A percentile compares a stretch with the other conserved stretches of the same genome.
Conservation (phyloP, 2,329 filamentous ascomycete species). For the Pseudocercospora eumusae region DNA sequence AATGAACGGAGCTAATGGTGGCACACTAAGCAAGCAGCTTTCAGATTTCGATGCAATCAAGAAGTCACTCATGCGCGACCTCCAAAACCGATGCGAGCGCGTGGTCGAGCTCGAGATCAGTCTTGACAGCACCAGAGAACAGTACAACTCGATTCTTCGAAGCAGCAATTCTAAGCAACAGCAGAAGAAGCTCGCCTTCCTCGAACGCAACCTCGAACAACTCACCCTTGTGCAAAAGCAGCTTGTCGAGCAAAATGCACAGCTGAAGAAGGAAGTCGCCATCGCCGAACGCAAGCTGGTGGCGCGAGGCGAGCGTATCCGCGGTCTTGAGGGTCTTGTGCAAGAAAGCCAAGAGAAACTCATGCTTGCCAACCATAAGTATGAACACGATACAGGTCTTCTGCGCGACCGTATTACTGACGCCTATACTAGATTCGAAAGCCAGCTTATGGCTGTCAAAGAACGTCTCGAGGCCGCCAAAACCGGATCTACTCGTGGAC, state of each 20-base stretch:
- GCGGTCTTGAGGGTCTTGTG: slow-evolving; percentile 85
- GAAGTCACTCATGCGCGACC: slow-evolving; percentile 97
- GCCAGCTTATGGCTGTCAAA: slow-evolving; percentile 94
- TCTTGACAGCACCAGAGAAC: slow-evolving; percentile 93
- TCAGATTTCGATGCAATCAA: slow-evolving; percentile 99
- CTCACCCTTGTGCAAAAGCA: slow-evolving; percentile 96
- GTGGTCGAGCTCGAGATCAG: slow-evolving; percentile 97
- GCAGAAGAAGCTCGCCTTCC: slow-evolving; percentile 99
- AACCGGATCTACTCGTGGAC: slow-evolving; percentile 80
- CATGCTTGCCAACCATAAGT: slow-evolving; percentile 96
- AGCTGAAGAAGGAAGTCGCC: slow-evolving; percentile 97
- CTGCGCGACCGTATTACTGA: slow-evolving; percentile 17
- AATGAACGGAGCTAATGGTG: slow-evolving; percentile 62
- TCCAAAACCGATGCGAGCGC: slow-evolving; percentile 96
- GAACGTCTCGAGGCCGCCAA: slow-evolving; percentile 96
- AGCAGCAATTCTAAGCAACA: slow-evolving; percentile 97
- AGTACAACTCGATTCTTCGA: slow-evolving; percentile 97
- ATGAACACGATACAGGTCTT: slow-evolving; percentile 45
- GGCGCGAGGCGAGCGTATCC: slow-evolving; percentile 93
- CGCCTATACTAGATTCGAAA: slow-evolving; percentile 75
- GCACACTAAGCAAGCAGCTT: slow-evolving; percentile 93
- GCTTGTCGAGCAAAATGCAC: slow-evolving; percentile 95
- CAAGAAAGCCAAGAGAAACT: slow-evolving; percentile 99
- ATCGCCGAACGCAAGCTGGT: slow-evolving; percentile 97
- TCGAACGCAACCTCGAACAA: slow-evolving; percentile 97